Evolutionary conservation across 1,284 basidiomycete species (phyloP), one percentile per base, ranked within the genome.

Genomic region (Cronartium quercuum): DNA sequence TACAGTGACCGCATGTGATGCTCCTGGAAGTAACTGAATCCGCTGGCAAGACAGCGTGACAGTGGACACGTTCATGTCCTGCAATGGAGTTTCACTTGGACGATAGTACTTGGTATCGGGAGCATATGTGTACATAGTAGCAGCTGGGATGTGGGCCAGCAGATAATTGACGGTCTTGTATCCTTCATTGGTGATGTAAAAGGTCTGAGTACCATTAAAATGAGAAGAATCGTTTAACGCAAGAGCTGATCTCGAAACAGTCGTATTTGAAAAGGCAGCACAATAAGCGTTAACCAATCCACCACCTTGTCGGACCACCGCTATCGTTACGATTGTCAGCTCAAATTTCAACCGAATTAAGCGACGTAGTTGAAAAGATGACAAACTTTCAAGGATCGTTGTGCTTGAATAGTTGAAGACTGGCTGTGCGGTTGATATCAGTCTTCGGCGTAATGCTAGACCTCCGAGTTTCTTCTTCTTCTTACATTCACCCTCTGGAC

Each of bases 251-350:
- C 51, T 44, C 7, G 70, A 74, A 12, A 74, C 44, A 5, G 70
- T 41, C 38, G 70, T 74, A 57, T 74, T 74, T 18, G 70, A 66
- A 58, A 74, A 66, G 7, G 57, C 70, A 6, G 70, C 70, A 24
- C 70, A 74, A 40, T 65, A 74, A 12, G 70, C 70, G 61, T 74
- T 66, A 29, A 74, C 70, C 15, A 74, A 38, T 61, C 70, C 70
- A 38, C 70, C 70, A 13, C 70, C 70, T 74, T 74, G 70, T 42
- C 66, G 70, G n/a, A 74, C 41, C 21, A 44, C 55, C 41, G 42
- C 70, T 74, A 21, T 29, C 10, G 58, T 6, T 42, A 38, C 37
- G 18, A 38, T 44, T 47, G 42, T 12, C 12, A 47, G 42, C 42
- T 12, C 42, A 12, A 24, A 64, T 7, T 21, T 12, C 2, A 12